Percentiles rank a stretch among this genome's conserved stretches.
phyloP scores from a whole-genome alignment of 352 stramenopile genomes.

The Halophytophthora batemanensis region DNA sequence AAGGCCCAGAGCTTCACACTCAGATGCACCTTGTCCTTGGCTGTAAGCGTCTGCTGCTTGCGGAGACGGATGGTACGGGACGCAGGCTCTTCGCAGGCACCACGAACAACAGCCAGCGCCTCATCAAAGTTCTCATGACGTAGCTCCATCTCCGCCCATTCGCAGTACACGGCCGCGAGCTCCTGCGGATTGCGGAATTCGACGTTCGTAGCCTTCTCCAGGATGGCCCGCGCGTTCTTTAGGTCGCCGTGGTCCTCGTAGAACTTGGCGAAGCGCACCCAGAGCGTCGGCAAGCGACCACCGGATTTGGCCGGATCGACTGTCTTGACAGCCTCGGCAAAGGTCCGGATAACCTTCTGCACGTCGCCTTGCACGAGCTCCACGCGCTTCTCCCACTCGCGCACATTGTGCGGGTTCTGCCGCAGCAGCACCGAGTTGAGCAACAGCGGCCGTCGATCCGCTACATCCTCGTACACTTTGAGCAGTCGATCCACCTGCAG shows the following conservation, averaged over 20 bases:
- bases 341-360: conserved; percentile 78
- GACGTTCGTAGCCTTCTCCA: conserved; percentile 85
- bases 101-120: conserved; percentile 88
- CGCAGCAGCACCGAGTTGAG: conserved; percentile 95
- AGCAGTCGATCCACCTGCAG: conserved; percentile 69
- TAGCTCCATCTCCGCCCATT: conserved; percentile 96
- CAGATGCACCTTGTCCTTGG: conserved; percentile 84
- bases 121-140: conserved; percentile 94
- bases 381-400: conserved; percentile 97
- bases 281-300: conserved; percentile 91
- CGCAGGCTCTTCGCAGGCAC: conserved; percentile 65
- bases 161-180: conserved; percentile 92
- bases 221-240: conserved; percentile 90
- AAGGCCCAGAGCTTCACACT: conserved; percentile 96
- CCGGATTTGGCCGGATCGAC: conserved; percentile 82
- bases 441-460: conserved; percentile 93
- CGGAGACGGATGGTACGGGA: conserved; percentile 44
- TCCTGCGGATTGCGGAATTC: conserved; percentile 88
- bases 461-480: conserved; percentile 92
- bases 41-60: conserved; percentile 47
- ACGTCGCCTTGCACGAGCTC: conserved; percentile 71
- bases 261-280: conserved; percentile 93
- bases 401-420: conserved; percentile 98
- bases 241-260: conserved; percentile 94
- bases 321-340: conserved; percentile 90